Conservation (phyloP, 2,329 filamentous ascomycete species). For the Aspergillus viridinutans region DNA sequence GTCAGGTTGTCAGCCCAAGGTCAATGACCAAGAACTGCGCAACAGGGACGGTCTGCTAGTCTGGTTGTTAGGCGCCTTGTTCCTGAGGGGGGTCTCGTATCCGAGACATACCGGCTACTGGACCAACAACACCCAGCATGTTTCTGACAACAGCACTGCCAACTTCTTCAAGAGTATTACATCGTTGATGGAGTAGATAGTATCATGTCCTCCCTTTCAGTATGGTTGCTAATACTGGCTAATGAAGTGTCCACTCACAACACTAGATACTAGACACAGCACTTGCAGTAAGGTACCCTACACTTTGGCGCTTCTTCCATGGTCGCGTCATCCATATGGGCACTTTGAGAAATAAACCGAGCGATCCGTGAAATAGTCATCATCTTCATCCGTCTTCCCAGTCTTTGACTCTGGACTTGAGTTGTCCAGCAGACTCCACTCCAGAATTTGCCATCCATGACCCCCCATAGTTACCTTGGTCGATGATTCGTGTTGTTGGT, state of each 20-base stretch:
- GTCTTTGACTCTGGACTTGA: neutral
- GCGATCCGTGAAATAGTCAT: neutral
- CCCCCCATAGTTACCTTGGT: neutral
- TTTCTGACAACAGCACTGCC: neutral
- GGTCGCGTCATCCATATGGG: neutral
- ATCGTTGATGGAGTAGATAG: neutral
- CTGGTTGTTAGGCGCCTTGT: neutral
- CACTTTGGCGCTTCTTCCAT: neutral
- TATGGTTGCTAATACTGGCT: neutral
- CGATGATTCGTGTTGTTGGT: neutral
- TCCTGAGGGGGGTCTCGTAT: neutral
- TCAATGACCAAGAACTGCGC: neutral
- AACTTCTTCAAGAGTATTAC: neutral
- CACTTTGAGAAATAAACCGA: neutral
- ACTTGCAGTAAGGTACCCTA: no score
- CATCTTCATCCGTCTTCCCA: neutral
- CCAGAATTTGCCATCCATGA: neutral
- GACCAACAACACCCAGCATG: neutral
- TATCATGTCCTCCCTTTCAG: neutral
- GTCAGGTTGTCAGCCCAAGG: neutral
- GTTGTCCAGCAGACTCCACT: neutral
- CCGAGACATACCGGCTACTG: neutral
- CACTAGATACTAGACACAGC: no score
- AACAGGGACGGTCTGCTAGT: neutral
- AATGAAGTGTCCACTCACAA: neutral